Evolutionary conservation across 2,329 filamentous ascomycete species (phyloP).

Genomic region (Alternaria burnsii): DNA sequence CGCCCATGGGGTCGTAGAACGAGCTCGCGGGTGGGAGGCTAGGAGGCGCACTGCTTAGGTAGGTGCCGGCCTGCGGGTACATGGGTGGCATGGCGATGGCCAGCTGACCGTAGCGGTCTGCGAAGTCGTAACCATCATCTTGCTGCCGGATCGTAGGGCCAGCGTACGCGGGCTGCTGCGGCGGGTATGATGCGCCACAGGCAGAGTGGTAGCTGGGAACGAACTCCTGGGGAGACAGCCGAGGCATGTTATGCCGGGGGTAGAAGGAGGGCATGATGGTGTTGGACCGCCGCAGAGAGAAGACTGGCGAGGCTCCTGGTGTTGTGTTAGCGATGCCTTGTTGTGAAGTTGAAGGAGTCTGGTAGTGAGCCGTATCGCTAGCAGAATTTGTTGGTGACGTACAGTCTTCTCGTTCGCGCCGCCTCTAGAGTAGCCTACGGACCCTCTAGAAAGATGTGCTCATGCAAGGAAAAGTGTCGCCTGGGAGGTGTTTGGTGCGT

Average conservation of each 20-base stretch:
- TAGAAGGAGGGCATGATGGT: constrained; percentile 62
- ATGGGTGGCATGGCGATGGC: constrained; percentile 51
- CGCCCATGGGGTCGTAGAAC: constrained; percentile 57
- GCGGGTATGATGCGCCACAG: constrained; percentile 55
- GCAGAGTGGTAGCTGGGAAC: constrained; percentile 54
- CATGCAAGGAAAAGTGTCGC: constrained; percentile 48
- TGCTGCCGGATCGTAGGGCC: constrained; percentile 52
- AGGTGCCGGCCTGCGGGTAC: constrained; percentile 52
- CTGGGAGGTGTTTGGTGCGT: constrained; percentile 24
- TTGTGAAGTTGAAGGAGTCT: constrained; percentile 4
- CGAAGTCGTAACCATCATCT: constrained; percentile 57
- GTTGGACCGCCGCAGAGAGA: constrained; percentile 46
- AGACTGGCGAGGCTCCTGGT: constrained; percentile 54
- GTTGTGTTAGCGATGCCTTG: constrained; percentile 26
- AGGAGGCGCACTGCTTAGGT: constrained; percentile 47
- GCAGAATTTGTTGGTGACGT: constrained; percentile 25
- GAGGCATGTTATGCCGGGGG: constrained; percentile 54
- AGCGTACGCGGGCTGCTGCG: constrained; percentile 56
- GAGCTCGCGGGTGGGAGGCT: constrained; percentile 49
- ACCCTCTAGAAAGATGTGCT: constrained; percentile 44
- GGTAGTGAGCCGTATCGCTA: constrained; percentile 5
- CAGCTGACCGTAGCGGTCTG: constrained; percentile 57
- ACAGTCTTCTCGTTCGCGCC: constrained; percentile 53
- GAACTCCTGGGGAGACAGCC: constrained; percentile 61
- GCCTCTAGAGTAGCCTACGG: constrained; percentile 47